Evolutionary conservation across 177 flowering plant species (phyloP).

Genomic region (Vitis hybrid): DNA sequence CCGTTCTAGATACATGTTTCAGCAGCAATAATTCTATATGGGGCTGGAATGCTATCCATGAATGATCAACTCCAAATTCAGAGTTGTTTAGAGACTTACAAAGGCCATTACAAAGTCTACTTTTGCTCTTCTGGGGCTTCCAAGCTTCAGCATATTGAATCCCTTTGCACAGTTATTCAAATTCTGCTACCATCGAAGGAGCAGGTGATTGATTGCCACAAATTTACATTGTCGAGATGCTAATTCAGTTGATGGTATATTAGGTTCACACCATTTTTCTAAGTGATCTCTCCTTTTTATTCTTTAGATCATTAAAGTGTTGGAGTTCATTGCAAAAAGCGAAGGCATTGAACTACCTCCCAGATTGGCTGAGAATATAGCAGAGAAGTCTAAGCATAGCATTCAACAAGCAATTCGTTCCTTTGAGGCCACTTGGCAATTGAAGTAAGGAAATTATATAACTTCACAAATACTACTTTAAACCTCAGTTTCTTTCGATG

Average conservation of each 20-base stretch:
- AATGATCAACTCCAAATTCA: not conserved
- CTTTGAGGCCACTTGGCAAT: slow-evolving; percentile 64
- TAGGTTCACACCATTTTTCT: not conserved
- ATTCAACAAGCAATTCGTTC: slow-evolving; percentile 79
- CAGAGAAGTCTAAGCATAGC: slow-evolving; percentile 54
- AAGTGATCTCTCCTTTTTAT: not conserved
- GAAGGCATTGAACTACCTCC: slow-evolving; percentile 51
- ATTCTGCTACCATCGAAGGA: not conserved
- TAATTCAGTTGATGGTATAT: too few species aligned
- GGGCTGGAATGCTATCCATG: not conserved
- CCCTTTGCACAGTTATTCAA: slow-evolving; percentile 3
- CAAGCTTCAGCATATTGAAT: not conserved
- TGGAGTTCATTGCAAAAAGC: slow-evolving; percentile 51
- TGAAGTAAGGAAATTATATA: slow-evolving; percentile 22
- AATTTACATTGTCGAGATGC: not conserved
- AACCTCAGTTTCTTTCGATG: not conserved
- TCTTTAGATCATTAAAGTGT: slow-evolving; percentile 52
- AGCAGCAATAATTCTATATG: not conserved
- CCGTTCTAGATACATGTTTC: not conserved
- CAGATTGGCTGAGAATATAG: slow-evolving; percentile 47
- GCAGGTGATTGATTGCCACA: not conserved
- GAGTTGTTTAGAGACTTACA: not conserved
- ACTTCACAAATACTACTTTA: not conserved
- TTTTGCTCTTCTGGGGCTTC: not conserved
- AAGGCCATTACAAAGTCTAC: not conserved